Conservation (phyloP, 305 asterid genomes). For the Fraxinus floribunda region DNA sequence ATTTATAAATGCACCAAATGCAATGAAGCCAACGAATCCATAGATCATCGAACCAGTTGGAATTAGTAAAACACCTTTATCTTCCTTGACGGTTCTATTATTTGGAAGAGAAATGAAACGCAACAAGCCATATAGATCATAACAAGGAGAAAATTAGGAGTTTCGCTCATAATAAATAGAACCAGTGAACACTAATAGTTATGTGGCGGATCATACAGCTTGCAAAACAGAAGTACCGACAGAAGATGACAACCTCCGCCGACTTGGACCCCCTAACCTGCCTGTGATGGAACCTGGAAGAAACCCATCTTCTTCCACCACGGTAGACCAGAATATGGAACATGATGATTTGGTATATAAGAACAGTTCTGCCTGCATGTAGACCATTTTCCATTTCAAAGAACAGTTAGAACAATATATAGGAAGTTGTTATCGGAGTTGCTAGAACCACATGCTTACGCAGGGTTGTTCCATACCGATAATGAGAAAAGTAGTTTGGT, state of each 20-base stretch:
- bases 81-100: not conserved
- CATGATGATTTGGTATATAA: slow-evolving; percentile 59
- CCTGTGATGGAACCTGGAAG: slow-evolving; percentile 79
- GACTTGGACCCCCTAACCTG: slow-evolving; percentile 92
- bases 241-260: slow-evolving; percentile 70
- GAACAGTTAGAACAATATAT: slow-evolving; percentile 13
- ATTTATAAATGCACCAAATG: slow-evolving; percentile 4
- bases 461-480: slow-evolving; percentile 44
- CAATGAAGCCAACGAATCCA: slow-evolving; percentile 18
- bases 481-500: slow-evolving; percentile 45
- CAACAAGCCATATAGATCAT: slow-evolving; percentile 18
- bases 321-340: slow-evolving; percentile 60
- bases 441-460: slow-evolving; percentile 16
- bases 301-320: slow-evolving; percentile 38
- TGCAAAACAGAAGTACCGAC: slow-evolving; percentile 68
- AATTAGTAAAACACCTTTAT: not conserved
- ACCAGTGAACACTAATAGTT: slow-evolving; percentile 16
- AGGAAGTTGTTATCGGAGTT: not conserved
- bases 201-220: slow-evolving; percentile 58
- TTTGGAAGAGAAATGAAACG: not conserved
- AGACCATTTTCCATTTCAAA: slow-evolving; percentile 14
- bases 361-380: slow-evolving; percentile 62
- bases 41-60: not conserved
- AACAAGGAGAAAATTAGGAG: slow-evolving; percentile 13
- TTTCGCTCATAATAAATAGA: slow-evolving; percentile 13